Evolutionary conservation across 768 basidiomycete genomes (phyloP), one percentile per base, ranked within the genome.

Genomic region (Amanita muscaria): DNA sequence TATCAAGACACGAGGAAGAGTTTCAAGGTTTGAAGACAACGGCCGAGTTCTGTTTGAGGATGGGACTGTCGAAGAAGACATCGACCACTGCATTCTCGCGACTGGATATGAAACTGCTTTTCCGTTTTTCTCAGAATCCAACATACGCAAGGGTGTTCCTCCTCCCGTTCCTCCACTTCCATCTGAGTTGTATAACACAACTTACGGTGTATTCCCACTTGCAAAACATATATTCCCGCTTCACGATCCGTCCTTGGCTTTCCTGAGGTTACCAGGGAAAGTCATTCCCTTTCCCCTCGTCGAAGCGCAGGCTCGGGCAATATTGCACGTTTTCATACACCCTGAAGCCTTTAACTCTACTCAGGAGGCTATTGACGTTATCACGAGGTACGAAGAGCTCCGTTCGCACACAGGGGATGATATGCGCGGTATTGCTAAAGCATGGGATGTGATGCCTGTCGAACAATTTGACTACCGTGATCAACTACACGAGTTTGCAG

Each of bases 101-200:
- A 91, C 88, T 2, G 88, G 88, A 9, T 91, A 83, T 57, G 64
- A 80, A 42, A 61, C 74, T 34, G 62, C 72, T 10, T n/a, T n/a
- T n/a, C n/a, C n/a, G n/a, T n/a, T n/a, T n/a, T n/a, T 77, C 80
- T 51, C 80, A 83, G 0, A 88, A 88, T 62, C 63, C 89, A 55
- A 73, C 10, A 56, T 71, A 22, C 59, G 53, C 5, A 41, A 46
- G 2, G 58, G 52, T 0, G 37, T 71, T 14, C 73, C 75, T 9
- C 70, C 76, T n/a, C n/a, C n/a, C n/a, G n/a, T n/a, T n/a, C n/a
- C n/a, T n/a, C 3, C 56, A 12, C 14, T 82, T 14, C 77, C 78
- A 1, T 37, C 50, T 8, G 61, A 68, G 6, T 60, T 87, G 29
- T 67, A 71, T 62, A 87, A 88, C 58, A 79, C 87, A 10, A 72